Percentiles rank a stretch among this genome's conserved stretches.
These are phyloP conservation scores for Nelumbo lutea DNA, from an alignment of 164 flowering plant species.

Conservation along the genomic window DNA sequence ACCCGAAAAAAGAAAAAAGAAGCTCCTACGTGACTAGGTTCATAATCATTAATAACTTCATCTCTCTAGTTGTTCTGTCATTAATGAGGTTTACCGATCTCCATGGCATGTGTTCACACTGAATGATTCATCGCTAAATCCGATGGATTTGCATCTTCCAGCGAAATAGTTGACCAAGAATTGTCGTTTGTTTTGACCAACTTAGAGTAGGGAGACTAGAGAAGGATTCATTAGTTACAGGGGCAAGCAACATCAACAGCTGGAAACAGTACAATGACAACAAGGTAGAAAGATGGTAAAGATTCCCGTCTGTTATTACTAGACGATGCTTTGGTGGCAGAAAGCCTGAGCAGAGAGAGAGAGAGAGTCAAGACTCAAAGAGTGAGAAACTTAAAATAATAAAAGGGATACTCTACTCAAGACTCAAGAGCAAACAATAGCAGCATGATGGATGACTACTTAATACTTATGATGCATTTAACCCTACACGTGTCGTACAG, in stretches of 20 bases:
- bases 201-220: not conserved
- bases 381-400: not conserved
- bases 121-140: conserved; percentile 2
- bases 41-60: not conserved
- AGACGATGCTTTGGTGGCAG: too few species aligned
- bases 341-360: too few species aligned
- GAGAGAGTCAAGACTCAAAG: not conserved
- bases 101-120: not conserved
- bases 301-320: not conserved
- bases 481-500: too few species aligned
- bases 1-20: not conserved
- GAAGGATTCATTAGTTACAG: not conserved
- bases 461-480: too few species aligned
- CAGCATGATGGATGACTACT: not conserved
- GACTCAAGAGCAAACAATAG: not conserved
- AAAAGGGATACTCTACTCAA: not conserved
- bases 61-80: not conserved
- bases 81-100: too few species aligned
- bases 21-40: not conserved
- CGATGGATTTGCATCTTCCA: conserved; percentile 16
- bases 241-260: not conserved
- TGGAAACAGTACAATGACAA: conserved; percentile 8
- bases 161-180: conserved; percentile 2
- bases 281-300: not conserved
- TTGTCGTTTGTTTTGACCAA: conserved; percentile 9